Base-by-base conservation (phyloP, 352 stramenopile species). In the Phytopythium delawarense region DNA sequence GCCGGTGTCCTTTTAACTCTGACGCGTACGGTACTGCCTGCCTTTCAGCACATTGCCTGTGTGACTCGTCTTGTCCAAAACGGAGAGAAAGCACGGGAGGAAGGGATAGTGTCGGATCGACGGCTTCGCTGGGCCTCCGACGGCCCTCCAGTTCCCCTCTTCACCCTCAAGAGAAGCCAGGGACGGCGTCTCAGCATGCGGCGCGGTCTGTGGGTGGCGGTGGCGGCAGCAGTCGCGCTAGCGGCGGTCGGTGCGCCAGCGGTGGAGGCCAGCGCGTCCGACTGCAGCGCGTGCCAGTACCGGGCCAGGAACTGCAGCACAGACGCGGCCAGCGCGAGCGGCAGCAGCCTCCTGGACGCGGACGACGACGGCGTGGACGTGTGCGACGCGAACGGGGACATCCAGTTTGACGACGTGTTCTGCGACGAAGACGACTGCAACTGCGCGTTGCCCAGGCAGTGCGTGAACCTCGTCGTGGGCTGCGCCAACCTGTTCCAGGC, bases 361-460 rank as follows among this genome's bases (percentile, higher is more conserved):
- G 44, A 55, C 20, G 59, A 72, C 35, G 45, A 55, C 55, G 23
- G 56, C 25, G 25, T 83, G 7, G 35, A 75, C 30, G 86, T 95
- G 55, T 95, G 86, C 59, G 67, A 91, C 50, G 65, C 63, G 0
- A 53, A 61, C 15, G 79, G 81, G 35, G 62, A 67, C 13, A 89
- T 95, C 52, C 82, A 92, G 64, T 69, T 92, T 34, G 86, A 93
- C 63, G 86, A 95, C 58, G 79, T 94, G 13, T 91, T 95, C 59
- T 95, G 86, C 44, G 76, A 85, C 48, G 64, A 75, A 48, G 65
- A 76, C 52, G 74, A 84, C 48, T 95, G 84, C 37, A 46, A 62
- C 32, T 95, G 86, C 59, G 70, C 70, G 1, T 63, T 68, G 9
- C 75, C 63, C 42, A 76, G 79, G 66, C 56, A 66, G 44, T 95